Base-by-base conservation (phyloP, 495 filamentous ascomycete genomes). In the Trichoderma virens region DNA sequence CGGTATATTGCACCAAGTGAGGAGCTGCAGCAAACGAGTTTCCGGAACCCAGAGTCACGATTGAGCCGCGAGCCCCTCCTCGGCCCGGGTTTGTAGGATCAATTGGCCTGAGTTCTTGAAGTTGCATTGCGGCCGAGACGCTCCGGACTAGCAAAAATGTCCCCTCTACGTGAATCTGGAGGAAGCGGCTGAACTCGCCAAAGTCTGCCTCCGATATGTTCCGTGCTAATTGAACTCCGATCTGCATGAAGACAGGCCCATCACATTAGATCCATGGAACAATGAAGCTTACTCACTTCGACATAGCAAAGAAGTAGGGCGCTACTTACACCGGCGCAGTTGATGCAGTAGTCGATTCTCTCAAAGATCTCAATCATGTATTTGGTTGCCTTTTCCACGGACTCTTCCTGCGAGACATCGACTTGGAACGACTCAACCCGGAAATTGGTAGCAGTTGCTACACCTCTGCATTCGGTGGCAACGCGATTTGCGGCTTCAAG, bases 1-100 rank as follows among this genome's bases (percentile, higher is more conserved):
- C 73, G 5, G 51, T 56, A 14, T 56, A 56, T 27, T 56, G 51
- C 51, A 56, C 51, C 51, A 56, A 18, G 51, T 56, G 23, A 56
- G 51, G 27, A 16, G 51, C 23, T 28, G 51, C 51, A 16, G 51
- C 51, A 8, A 56, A 56, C 8, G 51, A 56, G 30, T 56, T 56
- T 11, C 51, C 51, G 1, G 51, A 56, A 16, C 51, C 51, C 51
- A 56, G 27, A 3, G 51, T 56, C 25, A 56, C 51, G 18, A 56
- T 56, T 2, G 51, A 56, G 25, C 51, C 51, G 25, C 51, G 51
- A 56, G 51, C 30, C 13, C 51, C 51, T 14, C 51, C 51, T 18
- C 51, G 51, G 51, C 7, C 51, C 51, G 51, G 51, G 25, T 18
- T 27, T 30, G 23, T 25, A n/a, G 51, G 23, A 28, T 56, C 51